phyloP scores from a whole-genome alignment of 176 grass and related monocot genomes.

The Oryza nivara region DNA sequence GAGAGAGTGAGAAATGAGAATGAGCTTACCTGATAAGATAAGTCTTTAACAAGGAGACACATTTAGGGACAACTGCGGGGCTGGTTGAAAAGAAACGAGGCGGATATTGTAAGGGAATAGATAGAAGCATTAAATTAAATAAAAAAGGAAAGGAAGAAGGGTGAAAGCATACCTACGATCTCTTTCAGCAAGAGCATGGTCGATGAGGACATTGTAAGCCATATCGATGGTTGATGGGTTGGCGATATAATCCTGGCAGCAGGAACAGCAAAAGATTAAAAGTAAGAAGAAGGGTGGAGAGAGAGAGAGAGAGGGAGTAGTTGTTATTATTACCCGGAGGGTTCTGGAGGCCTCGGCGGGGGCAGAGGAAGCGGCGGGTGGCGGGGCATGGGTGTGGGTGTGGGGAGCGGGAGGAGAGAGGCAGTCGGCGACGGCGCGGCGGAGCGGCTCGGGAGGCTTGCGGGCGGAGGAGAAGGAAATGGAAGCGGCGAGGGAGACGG shows the following conservation, averaged over 20 bases:
- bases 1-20: not conserved
- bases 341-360: conserved; percentile 74
- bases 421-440: conserved; percentile 91
- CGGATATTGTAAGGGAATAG: not conserved
- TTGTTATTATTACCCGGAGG: conserved; percentile 58
- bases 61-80: conserved; percentile 96
- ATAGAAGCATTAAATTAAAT: conserved; percentile 22
- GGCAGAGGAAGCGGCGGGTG: conserved; percentile 52
- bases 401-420: conserved; percentile 78
- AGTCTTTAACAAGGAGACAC: conserved; percentile 81
- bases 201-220: conserved; percentile 92
- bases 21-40: conserved; percentile 85
- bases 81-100: conserved; percentile 58
- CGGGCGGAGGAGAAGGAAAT: conserved; percentile 39
- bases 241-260: conserved; percentile 94
- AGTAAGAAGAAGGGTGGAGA: not conserved
- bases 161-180: conserved; percentile 81
- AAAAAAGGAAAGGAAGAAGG: not conserved
- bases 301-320: not conserved
- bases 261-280: no score
- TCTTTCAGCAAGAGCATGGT: conserved; percentile 94
- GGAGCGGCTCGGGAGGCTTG: conserved; percentile 88
- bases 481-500: conserved; percentile 46
- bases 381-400: conserved; percentile 69
- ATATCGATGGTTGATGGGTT: conserved; percentile 84